Evolutionary conservation across 306 rosid species (phyloP), one percentile per base, ranked within the genome.

Genomic region (Castanopsis chinensis): DNA sequence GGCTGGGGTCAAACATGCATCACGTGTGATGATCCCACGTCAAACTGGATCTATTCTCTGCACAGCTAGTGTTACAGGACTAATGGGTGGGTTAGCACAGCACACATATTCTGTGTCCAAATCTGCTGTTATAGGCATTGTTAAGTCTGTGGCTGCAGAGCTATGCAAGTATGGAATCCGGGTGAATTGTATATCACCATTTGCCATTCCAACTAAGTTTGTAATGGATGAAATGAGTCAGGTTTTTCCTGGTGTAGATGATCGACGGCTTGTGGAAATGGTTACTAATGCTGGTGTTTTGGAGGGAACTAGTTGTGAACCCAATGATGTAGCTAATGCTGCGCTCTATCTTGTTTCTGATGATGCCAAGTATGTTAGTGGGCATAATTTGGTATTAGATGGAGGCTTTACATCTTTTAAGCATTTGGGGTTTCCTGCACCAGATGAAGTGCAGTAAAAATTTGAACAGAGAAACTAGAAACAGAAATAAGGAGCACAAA

Each of bases 401-500:
- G 99, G 99, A 25, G 97, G 92, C 75, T 91, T 92, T 79, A 90
- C 97, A 23, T 90, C 91, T 81, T 91, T 94, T 84, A 94, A 92
- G 88, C 88, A 32, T 41, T 71, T 91, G 33, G 64, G 33, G 18
- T 75, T 92, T 73, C 87, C 92, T 71, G 75, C 85, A 54, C 90
- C 90, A 52, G 83, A 91, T 73, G 85, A 82, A 86, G 84, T 83
- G 69, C 57, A 75, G 60, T 87, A 87, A 80, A 83, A 72, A 59
- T 57, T 78, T 63, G 20, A 54, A 58, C 75, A 37, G 37, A 18
- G 27, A 10, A 18, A 57, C 25, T 72, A 54, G 43, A 64, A 74
- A 69, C 6, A 35, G 41, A 5, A 14, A 41, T 69, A 43, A 64
- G 23, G 25, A 67, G 17, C 6, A 3, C 30, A 12, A 3, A 21